phyloP scores from a whole-genome alignment of 2,329 filamentous ascomycete genomes.

The Paradendryphiella salina region DNA sequence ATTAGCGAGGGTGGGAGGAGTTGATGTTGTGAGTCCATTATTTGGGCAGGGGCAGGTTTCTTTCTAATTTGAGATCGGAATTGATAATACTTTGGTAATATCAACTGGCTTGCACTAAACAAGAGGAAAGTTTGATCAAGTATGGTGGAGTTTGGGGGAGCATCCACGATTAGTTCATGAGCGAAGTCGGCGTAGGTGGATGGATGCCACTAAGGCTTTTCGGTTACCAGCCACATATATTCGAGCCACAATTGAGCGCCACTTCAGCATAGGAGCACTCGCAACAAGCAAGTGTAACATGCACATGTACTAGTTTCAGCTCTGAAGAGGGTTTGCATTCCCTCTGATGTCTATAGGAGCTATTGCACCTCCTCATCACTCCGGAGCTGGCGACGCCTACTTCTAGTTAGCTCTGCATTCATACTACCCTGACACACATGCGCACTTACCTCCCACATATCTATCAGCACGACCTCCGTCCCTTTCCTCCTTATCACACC shows the following conservation, averaged over 20 bases:
- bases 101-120: neutral
- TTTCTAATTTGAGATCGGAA: neutral
- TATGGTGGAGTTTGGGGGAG: neutral
- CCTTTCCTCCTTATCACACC: conserved; percentile 28
- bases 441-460: conserved; percentile 32
- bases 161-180: neutral
- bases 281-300: too few relatives aligned
- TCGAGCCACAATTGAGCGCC: too few relatives aligned
- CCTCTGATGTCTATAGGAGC: neutral
- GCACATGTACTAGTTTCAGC: neutral
- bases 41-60: too few relatives aligned
- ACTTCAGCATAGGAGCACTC: neutral
- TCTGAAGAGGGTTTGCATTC: neutral
- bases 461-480: conserved; percentile 26
- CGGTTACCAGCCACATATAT: conserved; percentile 6
- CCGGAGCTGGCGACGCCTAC: conserved; percentile 2
- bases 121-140: neutral
- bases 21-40: conserved; percentile 14
- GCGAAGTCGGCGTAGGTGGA: conserved; percentile 5
- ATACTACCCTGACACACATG: neutral
- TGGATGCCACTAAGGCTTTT: conserved; percentile 6
- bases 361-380: neutral
- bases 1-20: conserved; percentile 28
- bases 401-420: neutral
- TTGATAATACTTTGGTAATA: neutral